Percentiles rank a stretch among this genome's conserved stretches.
Evolutionary conservation across 2,329 filamentous ascomycete genomes (phyloP).

Genomic region (Aphanoascus verrucosus): DNA sequence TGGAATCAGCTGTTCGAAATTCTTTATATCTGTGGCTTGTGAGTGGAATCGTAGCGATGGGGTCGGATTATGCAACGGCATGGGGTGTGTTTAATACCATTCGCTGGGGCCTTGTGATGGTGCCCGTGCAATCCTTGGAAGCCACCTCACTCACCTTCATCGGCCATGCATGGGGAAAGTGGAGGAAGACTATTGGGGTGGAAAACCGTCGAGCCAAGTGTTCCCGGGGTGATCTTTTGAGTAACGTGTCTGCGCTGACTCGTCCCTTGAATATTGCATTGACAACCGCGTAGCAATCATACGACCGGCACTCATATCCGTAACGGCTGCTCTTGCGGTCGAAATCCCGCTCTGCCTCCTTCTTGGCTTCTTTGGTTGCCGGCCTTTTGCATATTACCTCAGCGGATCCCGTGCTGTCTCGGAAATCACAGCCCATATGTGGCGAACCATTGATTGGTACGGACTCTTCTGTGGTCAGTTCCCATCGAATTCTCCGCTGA

Average conservation of each 20-base stretch:
- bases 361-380: conserved; percentile 49
- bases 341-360: conserved; percentile 55
- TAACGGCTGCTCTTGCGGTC: conserved; percentile 44
- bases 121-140: conserved; percentile 57
- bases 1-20: conserved; percentile 57
- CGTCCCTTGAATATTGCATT: background rate
- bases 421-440: conserved; percentile 55
- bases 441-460: conserved; percentile 48
- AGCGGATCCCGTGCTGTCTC: conserved; percentile 49
- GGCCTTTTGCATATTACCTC: conserved; percentile 53
- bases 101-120: conserved; percentile 64
- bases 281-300: conserved; percentile 31
- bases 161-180: conserved; percentile 54
- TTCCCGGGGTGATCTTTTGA: conserved; percentile 23
- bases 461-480: background rate
- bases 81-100: conserved; percentile 68
- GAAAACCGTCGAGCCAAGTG: conserved; percentile 23
- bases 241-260: background rate
- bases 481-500: background rate
- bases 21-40: conserved; percentile 62
- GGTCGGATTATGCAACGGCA: conserved; percentile 55
- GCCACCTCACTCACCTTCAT: conserved; percentile 55
- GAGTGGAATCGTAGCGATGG: conserved; percentile 52
- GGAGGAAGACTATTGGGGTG: conserved; percentile 30
- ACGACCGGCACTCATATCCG: conserved; percentile 45